Evolutionary conservation across 2,329 filamentous ascomycete genomes (phyloP), one percentile per base, ranked within the genome.

Genomic region (Fonsecaea pedrosoi): DNA sequence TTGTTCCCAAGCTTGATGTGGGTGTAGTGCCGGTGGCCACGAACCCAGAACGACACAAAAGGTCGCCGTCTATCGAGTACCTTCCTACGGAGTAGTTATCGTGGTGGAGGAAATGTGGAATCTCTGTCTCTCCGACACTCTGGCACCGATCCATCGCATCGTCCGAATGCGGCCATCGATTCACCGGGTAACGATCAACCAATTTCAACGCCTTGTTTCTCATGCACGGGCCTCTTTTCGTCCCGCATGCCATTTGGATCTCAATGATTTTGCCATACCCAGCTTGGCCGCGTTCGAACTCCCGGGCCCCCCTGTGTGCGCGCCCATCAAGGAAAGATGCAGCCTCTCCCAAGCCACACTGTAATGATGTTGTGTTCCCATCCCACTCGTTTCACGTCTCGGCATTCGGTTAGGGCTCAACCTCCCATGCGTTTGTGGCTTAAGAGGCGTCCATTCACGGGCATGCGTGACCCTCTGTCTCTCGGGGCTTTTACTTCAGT

Each of bases 381-480:
- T 42, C n/a, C 37, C 32, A 38, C 35, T 50, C 48, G 34, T 56
- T 40, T 60, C 48, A 57, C 25, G 25, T 25, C 12, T 38, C 45
- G 45, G 38, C 21, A 53, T 25, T 38, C 37, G 55, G 55, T 42
- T 30, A 42, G 35, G 55, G 18, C 18, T 35, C 30, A 12, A 21
- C 62, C 38, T 55, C 55, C 40, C 53, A 57, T 48, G 48, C 60
- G 18, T 48, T 40, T 30, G 59, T 66, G 62, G 66, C 62, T 60
- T 34, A 40, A 58, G 59, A 50, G 53, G 62, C 54, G 62, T 65
- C 66, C 62, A 65, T 56, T 63, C 42, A 60, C 32, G 30, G n/a
- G 38, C 45, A 58, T 37, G 9, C 21, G 56, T 38, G 50, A 42
- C 45, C 48, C 42, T 58, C 34, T 58, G 12, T 53, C 18, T 18